Evolutionary conservation across 2,329 filamentous ascomycete genomes (phyloP).

Genomic region (Xylariaceae sp.): DNA sequence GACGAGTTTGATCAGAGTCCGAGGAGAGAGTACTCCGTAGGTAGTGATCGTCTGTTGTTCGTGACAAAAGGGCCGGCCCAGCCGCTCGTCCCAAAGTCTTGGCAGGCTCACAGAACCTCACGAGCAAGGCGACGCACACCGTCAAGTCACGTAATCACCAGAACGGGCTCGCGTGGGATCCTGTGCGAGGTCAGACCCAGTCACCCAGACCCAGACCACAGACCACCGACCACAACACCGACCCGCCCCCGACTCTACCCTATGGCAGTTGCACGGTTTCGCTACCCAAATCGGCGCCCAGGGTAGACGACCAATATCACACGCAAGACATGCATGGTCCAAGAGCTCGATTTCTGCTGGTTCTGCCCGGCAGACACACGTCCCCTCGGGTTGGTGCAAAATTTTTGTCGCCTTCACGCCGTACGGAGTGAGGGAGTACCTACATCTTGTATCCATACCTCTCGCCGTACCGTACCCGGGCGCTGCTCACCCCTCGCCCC

Average conservation of each 20-base stretch:
- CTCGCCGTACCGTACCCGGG: conserved; percentile 1
- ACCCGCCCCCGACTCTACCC: background rate
- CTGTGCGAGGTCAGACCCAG: background rate
- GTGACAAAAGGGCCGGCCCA: background rate
- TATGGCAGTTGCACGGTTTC: conserved; percentile 1
- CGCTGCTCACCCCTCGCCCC: background rate
- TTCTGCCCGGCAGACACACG: conserved; percentile 4
- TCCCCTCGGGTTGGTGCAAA: conserved; percentile 13
- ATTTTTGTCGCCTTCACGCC: conserved; percentile 1
- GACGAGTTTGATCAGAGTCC: background rate
- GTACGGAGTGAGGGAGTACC: no score
- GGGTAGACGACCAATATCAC: conserved; percentile 8
- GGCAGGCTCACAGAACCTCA: background rate
- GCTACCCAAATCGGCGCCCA: conserved; percentile 9
- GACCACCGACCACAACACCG: background rate
- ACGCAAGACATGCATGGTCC: conserved; percentile 14
- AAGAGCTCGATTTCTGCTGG: background rate
- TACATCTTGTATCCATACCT: background rate
- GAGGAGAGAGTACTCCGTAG: background rate
- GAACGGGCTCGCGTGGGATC: background rate
- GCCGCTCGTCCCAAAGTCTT: background rate
- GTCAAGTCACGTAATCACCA: background rate
- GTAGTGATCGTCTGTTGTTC: background rate
- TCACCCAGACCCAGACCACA: background rate
- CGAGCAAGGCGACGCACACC: background rate